Conservation (phyloP, 345 rosid genomes). For the Schrenkiella parvula region DNA sequence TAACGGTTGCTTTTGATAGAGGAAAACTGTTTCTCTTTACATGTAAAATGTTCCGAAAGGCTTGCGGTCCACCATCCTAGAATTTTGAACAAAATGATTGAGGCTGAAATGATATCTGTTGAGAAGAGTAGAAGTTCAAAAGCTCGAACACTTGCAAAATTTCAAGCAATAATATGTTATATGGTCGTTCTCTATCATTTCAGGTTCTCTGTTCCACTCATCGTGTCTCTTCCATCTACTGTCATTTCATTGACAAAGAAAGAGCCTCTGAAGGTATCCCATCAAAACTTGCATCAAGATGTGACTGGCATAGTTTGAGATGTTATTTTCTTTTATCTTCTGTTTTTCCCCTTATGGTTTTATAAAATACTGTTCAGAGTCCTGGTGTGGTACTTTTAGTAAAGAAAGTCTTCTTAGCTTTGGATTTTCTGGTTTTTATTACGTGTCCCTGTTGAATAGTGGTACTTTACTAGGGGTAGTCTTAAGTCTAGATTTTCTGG, state of each 20-base stretch:
- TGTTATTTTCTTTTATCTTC: neutral
- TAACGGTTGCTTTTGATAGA: conserved; percentile 6
- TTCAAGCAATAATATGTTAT: conserved; percentile 4
- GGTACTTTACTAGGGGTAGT: neutral
- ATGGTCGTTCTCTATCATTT: conserved; percentile 24
- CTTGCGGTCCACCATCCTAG: neutral
- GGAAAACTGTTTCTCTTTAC: neutral
- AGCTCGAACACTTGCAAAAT: neutral
- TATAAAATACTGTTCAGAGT: neutral
- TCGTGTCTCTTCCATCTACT: conserved; percentile 76
- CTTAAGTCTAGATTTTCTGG: neutral
- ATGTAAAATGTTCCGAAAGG: neutral
- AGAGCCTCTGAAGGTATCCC: conserved; percentile 62
- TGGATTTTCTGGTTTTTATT: neutral
- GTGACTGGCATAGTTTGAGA: conserved; percentile 9
- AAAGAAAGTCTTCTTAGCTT: neutral
- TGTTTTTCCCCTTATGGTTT: neutral
- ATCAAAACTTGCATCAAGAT: conserved; percentile 2
- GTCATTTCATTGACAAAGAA: conserved; percentile 78
- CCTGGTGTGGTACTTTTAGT: neutral
- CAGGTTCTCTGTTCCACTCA: conserved; percentile 82
- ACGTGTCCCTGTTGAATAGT: conserved; percentile 3
- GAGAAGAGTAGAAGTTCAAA: neutral
- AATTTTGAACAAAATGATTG: neutral
- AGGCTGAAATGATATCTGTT: neutral